phyloP scores from a whole-genome alignment of 2,329 filamentous ascomycete species.

The Paraphoma chrysanthemicola region DNA sequence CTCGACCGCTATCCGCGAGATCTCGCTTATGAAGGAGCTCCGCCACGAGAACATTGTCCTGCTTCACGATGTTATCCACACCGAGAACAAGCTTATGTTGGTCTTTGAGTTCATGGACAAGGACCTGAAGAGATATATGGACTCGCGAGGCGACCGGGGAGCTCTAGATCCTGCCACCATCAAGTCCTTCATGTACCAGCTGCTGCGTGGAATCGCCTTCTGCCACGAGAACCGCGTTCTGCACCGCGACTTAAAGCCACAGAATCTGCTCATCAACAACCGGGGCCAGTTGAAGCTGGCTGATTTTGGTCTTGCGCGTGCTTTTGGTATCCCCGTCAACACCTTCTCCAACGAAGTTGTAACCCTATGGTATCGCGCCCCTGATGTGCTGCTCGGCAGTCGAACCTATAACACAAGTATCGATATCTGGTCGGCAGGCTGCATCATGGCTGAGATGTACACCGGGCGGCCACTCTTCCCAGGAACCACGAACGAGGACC shows the following conservation, averaged over 20 bases:
- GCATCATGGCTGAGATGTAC: constrained; percentile 99
- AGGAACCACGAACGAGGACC: constrained; percentile 97
- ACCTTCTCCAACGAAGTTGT: constrained; percentile 99
- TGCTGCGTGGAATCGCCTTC: constrained; percentile 94
- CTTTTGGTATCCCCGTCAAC: constrained; percentile 96
- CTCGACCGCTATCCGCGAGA: constrained; percentile 96
- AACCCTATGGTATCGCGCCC: constrained; percentile 96
- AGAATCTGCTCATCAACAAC: constrained; percentile 94
- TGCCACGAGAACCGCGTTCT: constrained; percentile 97
- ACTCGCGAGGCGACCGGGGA: constrained; percentile 86
- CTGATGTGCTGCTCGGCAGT: constrained; percentile 91
- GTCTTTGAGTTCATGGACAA: constrained; percentile 99
- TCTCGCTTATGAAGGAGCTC: constrained; percentile 98
- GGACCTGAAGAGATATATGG: constrained; percentile 99
- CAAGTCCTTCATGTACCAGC: constrained; percentile 99
- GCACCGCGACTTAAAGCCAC: constrained; percentile 93
- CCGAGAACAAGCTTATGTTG: constrained; percentile 99
- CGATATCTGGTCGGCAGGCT: constrained; percentile 98
- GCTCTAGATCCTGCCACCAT: constrained; percentile 88
- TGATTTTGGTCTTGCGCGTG: constrained; percentile 91
- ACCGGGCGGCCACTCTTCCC: constrained; percentile 95
- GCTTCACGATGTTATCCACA: constrained; percentile 98
- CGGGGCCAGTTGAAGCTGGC: constrained; percentile 91
- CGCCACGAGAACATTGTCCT: constrained; percentile 99
- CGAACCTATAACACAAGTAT: constrained; percentile 99